Conservation (phyloP, 2,329 filamentous ascomycete species). For the Aspergillus proliferans region DNA sequence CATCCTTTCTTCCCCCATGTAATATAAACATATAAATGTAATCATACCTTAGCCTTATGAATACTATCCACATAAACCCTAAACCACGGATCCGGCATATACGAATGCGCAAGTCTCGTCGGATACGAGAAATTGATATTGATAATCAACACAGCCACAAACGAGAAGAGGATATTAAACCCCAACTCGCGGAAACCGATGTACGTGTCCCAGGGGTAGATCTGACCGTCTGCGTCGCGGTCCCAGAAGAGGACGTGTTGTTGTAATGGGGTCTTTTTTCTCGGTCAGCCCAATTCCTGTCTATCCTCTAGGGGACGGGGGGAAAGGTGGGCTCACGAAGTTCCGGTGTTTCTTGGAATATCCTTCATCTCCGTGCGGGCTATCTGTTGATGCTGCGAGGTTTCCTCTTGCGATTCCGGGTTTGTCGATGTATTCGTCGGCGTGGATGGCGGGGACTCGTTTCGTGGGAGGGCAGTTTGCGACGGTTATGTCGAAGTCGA, state of each 20-base stretch:
- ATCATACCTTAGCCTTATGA: constrained; percentile 36
- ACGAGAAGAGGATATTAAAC: constrained; percentile 36
- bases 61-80: constrained; percentile 34
- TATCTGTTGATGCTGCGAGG: background rate
- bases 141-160: constrained; percentile 35
- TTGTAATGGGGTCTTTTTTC: constrained; percentile 30
- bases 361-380: background rate
- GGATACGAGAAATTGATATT: constrained; percentile 43
- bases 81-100: constrained; percentile 33
- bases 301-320: background rate
- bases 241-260: constrained; percentile 42
- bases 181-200: constrained; percentile 36
- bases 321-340: background rate
- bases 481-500: background rate
- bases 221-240: constrained; percentile 35
- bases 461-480: background rate
- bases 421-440: background rate
- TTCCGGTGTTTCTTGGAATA: background rate
- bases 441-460: background rate
- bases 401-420: background rate
- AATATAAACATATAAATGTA: no score
- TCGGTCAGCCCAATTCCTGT: background rate
- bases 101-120: constrained; percentile 31
- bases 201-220: constrained; percentile 37
- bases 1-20: no score